Evolutionary conservation across 2,329 filamentous ascomycete genomes (phyloP).

Genomic region (Daldinia sp.): DNA sequence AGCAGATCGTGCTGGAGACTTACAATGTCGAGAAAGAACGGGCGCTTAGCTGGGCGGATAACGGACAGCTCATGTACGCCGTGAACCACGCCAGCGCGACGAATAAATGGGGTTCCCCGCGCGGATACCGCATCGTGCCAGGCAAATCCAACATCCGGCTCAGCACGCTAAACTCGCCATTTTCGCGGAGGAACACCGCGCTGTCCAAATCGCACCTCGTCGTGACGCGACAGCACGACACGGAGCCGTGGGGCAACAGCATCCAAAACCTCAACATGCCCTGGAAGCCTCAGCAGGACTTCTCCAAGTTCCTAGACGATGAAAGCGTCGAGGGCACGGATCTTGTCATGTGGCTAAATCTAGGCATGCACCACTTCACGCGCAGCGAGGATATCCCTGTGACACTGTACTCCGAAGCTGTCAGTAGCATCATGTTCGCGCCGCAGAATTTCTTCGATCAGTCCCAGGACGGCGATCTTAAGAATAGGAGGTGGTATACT

Average conservation of each 20-base stretch:
- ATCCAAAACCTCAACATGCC: constrained; percentile 52
- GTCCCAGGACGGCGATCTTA: constrained; percentile 54
- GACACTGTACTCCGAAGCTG: constrained; percentile 55
- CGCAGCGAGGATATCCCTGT: constrained; percentile 55
- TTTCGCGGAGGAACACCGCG: constrained; percentile 51
- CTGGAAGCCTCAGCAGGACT: constrained; percentile 56
- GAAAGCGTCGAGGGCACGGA: constrained; percentile 58
- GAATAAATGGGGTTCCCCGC: constrained; percentile 57
- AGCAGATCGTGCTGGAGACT: constrained; percentile 51
- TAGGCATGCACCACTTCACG: constrained; percentile 65
- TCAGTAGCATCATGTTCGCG: constrained; percentile 56
- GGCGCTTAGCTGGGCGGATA: constrained; percentile 53
- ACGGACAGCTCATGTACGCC: constrained; percentile 55
- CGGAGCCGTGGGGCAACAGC: constrained; percentile 56
- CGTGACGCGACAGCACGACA: constrained; percentile 60
- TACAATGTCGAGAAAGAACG: constrained; percentile 47
- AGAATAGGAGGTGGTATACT: constrained; percentile 53
- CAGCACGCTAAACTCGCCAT: constrained; percentile 53
- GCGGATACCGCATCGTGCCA: constrained; percentile 59
- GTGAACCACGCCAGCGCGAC: constrained; percentile 53
- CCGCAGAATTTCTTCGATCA: constrained; percentile 55
- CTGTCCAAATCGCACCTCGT: constrained; percentile 56
- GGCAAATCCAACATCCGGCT: constrained; percentile 54
- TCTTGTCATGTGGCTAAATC: constrained; percentile 63
- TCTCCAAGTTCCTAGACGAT: constrained; percentile 58